Base-by-base conservation (phyloP, 2,329 filamentous ascomycete species). In the Thielaviopsis punctulata region DNA sequence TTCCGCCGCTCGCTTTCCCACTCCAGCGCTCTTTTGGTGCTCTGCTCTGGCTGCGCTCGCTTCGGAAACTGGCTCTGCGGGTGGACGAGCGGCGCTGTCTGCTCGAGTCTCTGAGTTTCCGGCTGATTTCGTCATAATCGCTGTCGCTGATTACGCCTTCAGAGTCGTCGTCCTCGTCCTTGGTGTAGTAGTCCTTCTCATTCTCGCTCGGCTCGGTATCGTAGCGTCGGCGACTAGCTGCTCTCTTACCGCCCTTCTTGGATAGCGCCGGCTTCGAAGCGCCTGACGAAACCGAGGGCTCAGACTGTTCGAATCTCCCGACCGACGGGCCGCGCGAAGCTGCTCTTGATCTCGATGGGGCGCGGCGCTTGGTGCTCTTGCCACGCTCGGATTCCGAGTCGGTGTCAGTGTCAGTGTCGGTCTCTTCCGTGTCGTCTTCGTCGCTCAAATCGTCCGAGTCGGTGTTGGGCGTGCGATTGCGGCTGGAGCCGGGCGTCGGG, bases 391-490 rank as follows among this genome's bases (percentile, higher is more conserved):
- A 12, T 4, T 44, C 47, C n/a, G 47, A 30, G 15, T 50, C 46
- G 4, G 25, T 27, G 13, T 53, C 41, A 22, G 41, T 30, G 15
- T 50, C 46, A 8, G 25, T 27, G 13, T 53, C 41, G 27, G 41
- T 30, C n/a, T 30, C 53, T 25, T 49, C 49, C 3, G 49, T 51
- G n/a, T 51, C 36, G 4, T 50, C 49, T 7, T 50, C 43, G 22
- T 45, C 22, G n/a, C 36, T 41, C 19, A 41, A n/a, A n/a, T 47
- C 48, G 33, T 55, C 49, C 22, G 39, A 45, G 21, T 52, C 49
- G 23, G 46, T 46, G n/a, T 55, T 46, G 39, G 53, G 53, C 10
- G 53, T 55, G 19, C 49, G 41, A 27, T 55, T 48, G 4, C 53
- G 39, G 27, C 53, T 55, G 13, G 53, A 55, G 5, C 25, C 45